phyloP scores from a whole-genome alignment of 805 yeast species.

The Myxozyma monticola region DNA sequence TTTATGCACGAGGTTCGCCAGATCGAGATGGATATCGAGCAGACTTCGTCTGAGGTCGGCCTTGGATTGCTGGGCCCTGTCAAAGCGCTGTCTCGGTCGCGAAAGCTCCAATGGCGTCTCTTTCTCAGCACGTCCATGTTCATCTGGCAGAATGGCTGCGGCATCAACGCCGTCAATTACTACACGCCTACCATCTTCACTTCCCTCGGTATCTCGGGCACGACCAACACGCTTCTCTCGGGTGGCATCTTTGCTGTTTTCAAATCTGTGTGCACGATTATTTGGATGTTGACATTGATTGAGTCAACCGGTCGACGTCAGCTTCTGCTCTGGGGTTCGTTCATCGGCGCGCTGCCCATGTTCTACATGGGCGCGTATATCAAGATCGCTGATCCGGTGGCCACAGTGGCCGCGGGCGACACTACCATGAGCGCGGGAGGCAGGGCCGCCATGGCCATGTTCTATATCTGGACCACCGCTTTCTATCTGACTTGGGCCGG shows the following conservation, averaged over 20 bases:
- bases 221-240: slow-evolving; percentile 49
- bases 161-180: slow-evolving; percentile 41
- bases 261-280: slow-evolving; percentile 34
- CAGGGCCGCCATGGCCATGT: no score
- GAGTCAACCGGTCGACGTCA: slow-evolving; percentile 21
- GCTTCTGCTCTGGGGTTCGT: slow-evolving; percentile 21
- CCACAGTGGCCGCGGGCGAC: no score
- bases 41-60: slow-evolving; percentile 16
- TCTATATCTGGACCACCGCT: no score
- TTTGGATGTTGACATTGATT: slow-evolving; percentile 19
- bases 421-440: no score
- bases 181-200: slow-evolving; percentile 55
- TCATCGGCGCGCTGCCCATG: no score
- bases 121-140: slow-evolving; percentile 14
- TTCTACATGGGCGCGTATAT: no score
- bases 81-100: slow-evolving; percentile 4
- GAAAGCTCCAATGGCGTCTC: slow-evolving; percentile 3
- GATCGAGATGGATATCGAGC: slow-evolving; percentile 18
- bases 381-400: no score
- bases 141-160: slow-evolving; percentile 22
- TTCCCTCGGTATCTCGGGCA: slow-evolving; percentile 50
- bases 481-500: no score
- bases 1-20: slow-evolving; percentile 44
- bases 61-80: slow-evolving; percentile 22
- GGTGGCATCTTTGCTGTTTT: slow-evolving; percentile 53